Conservation (phyloP, 768 basidiomycete genomes). For the Podaxis sp. region DNA sequence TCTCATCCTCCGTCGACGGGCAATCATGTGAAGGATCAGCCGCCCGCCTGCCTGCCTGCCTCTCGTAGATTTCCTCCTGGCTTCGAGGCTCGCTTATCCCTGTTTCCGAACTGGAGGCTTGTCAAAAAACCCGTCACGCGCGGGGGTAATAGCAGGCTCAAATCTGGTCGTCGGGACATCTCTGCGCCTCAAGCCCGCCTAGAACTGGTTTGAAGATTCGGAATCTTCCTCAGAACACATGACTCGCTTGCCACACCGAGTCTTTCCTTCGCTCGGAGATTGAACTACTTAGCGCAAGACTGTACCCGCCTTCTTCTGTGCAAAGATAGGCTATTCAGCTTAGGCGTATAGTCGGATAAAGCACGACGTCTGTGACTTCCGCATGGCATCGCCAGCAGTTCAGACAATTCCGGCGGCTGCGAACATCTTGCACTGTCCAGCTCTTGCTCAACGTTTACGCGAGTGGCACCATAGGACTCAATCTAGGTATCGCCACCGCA, state of each 20-base stretch:
- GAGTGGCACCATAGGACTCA: background rate
- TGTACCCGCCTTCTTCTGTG: background rate
- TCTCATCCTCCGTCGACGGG: background rate
- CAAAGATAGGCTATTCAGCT: slow-evolving; percentile 6
- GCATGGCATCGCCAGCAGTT: background rate
- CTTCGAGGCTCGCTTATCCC: background rate
- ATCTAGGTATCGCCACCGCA: background rate
- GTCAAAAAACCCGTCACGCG: background rate
- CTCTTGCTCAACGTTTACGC: background rate
- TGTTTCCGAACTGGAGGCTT: background rate
- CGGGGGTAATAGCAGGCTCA: background rate
- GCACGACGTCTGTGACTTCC: background rate
- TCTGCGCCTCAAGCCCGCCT: background rate
- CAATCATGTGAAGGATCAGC: background rate
- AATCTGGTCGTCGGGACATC: background rate
- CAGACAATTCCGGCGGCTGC: background rate
- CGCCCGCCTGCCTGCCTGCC: background rate
- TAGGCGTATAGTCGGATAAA: slow-evolving; percentile 6
- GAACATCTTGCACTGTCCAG: background rate
- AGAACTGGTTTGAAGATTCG: background rate
- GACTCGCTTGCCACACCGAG: background rate
- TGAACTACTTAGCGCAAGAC: background rate
- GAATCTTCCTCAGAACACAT: slow-evolving; percentile 1
- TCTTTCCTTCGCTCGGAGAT: slow-evolving; percentile 2
- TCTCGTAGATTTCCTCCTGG: background rate